Evolutionary conservation across 192 early-diverging fungal species (phyloP).

Genomic region (Geranomyces michiganensis): DNA sequence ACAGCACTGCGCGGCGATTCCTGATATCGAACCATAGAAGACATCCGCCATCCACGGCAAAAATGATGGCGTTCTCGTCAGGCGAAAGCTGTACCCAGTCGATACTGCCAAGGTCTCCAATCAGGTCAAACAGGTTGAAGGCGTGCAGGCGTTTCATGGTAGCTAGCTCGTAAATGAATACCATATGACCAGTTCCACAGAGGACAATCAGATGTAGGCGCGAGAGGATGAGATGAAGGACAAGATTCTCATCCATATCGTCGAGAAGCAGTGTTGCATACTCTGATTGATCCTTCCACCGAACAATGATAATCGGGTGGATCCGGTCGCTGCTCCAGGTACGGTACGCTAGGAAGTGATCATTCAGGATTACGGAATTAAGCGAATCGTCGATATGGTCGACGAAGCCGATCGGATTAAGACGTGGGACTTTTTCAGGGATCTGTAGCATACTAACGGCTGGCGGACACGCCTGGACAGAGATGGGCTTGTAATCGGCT

Average conservation of each 20-base stretch:
- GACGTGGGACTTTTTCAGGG: not conserved
- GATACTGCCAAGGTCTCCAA: constrained; percentile 12
- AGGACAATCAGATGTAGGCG: constrained; percentile 14
- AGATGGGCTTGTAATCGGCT: not conserved
- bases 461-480: not conserved
- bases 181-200: constrained; percentile 10
- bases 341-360: constrained; percentile 19
- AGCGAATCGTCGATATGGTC: constrained; percentile 22
- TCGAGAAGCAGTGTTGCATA: constrained; percentile 21
- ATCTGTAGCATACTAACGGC: not conserved
- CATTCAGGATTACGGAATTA: constrained; percentile 12
- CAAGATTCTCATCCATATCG: constrained; percentile 19
- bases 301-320: constrained; percentile 13
- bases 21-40: constrained; percentile 17
- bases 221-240: constrained; percentile 11
- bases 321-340: constrained; percentile 16
- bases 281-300: not conserved
- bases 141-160: constrained; percentile 17
- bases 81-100: constrained; percentile 15
- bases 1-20: constrained; percentile 2
- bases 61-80: constrained; percentile 14
- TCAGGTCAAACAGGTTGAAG: constrained; percentile 18
- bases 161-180: constrained; percentile 14
- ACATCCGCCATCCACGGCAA: not conserved
- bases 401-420: not conserved